These are phyloP conservation scores for Hypsizygus ulmarius DNA, from an alignment of 1,284 basidiomycete species.

Conservation along the genomic window DNA sequence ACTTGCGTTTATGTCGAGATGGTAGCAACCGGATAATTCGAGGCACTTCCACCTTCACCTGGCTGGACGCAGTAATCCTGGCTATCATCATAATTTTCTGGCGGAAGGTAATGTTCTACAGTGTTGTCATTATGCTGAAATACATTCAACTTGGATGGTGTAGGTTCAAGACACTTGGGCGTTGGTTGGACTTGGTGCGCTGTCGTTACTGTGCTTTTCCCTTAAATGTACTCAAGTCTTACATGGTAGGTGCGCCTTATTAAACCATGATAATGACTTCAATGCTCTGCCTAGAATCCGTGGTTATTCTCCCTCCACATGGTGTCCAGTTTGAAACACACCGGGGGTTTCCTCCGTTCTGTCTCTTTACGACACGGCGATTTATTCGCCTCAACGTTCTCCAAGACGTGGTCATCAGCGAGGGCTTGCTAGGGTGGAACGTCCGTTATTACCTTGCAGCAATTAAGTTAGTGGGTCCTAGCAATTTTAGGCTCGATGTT, in stretches of 20 bases:
- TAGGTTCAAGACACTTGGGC: constrained; percentile 2
- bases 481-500: constrained; percentile 39
- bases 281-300: constrained; percentile 50
- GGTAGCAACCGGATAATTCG: constrained; percentile 34
- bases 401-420: constrained; percentile 68
- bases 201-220: constrained; percentile 25
- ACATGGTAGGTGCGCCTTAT: constrained; percentile 39
- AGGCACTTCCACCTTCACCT: constrained; percentile 31
- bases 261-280: constrained; percentile 4
- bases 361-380: constrained; percentile 44
- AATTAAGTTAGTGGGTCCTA: constrained; percentile 34
- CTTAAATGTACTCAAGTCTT: constrained; percentile 46
- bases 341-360: constrained; percentile 47
- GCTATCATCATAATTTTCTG: constrained; percentile 34
- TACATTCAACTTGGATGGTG: background rate
- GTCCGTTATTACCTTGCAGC: constrained; percentile 65
- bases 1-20: constrained; percentile 42
- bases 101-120: constrained; percentile 33
- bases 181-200: constrained; percentile 15
- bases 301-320: constrained; percentile 60
- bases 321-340: constrained; percentile 73
- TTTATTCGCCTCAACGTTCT: constrained; percentile 59
- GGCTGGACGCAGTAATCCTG: constrained; percentile 35
- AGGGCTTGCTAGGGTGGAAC: constrained; percentile 68
- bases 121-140: background rate